Evolutionary conservation across 345 rosid species (phyloP).

Genomic region (Iberis pinnata): DNA sequence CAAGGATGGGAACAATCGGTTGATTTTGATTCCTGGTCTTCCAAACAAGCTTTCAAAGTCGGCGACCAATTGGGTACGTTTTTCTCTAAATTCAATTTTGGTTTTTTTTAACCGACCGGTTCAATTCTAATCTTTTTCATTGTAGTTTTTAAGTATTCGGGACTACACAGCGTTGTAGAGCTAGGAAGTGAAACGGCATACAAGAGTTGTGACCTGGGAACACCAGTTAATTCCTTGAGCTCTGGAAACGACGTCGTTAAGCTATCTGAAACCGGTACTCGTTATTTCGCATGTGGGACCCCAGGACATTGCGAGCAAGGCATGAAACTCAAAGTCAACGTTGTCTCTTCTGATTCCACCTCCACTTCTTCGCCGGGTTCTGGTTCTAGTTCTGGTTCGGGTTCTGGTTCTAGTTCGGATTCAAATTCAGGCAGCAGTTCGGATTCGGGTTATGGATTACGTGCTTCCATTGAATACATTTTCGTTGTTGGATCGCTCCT

Average conservation of each 20-base stretch:
- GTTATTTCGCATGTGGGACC: constrained; percentile 85
- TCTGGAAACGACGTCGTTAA: constrained; percentile 73
- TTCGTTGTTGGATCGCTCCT: constrained; percentile 20
- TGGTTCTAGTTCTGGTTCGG: background rate
- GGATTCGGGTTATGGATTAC: constrained; percentile 14
- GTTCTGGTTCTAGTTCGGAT: constrained; percentile 1
- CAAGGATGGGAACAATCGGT: constrained; percentile 84
- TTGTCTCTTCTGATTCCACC: constrained; percentile 42
- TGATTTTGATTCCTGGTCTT: constrained; percentile 67
- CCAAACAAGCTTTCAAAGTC: constrained; percentile 58
- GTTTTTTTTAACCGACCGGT: constrained; percentile 12
- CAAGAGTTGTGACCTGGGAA: constrained; percentile 74
- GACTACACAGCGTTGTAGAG: constrained; percentile 84
- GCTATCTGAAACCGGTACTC: constrained; percentile 55
- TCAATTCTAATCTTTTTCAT: background rate
- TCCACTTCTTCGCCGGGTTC: constrained; percentile 19
- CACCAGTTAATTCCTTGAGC: constrained; percentile 47
- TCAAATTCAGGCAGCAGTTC: background rate
- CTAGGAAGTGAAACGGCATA: constrained; percentile 58
- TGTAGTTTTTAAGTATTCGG: constrained; percentile 75
- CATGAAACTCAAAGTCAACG: constrained; percentile 75
- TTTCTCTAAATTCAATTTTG: background rate
- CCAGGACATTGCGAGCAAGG: constrained; percentile 77
- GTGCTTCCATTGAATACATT: constrained; percentile 10
- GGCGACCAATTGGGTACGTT: constrained; percentile 72